Evolutionary conservation across 1,139 yeast species (phyloP), one percentile per base, ranked within the genome.

Genomic region (Magnusiomyces paraingens): DNA sequence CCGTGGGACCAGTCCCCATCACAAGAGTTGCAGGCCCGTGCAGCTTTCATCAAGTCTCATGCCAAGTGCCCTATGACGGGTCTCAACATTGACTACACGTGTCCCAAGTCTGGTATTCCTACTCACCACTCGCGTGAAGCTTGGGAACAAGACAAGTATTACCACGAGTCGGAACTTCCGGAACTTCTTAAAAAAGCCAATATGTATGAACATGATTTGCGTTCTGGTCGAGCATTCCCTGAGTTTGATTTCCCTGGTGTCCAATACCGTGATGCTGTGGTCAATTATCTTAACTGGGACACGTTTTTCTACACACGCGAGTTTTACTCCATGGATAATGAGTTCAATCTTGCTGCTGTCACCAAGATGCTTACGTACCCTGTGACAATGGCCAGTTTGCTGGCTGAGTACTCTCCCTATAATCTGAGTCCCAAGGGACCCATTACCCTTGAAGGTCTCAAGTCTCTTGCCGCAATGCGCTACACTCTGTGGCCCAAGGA

Each of bases 361-460:
- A 89, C 98, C 29, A 93, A 94, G 69, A 87, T 93, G 78, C 78
- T 93, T 66, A 86, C 95, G 50, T 93, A 90, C 70, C 99, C 99
- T 46, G 73, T 89, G 57, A 90, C 99, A 4, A 84, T 93, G 56
- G 96, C 89, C 12, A 81, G 95, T 1, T 71, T 89, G 22, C 72
- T 93, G 64, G 94, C 91, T 70, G 86, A 85, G 67, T 85, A 77
- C 67, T 86, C 96, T 1, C 97, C 99, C 2, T 91, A 90, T 69
- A 75, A 79, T 32, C 73, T 86, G 61, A 78, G 80, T 64, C 96
- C 96, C 43, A 83, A 84, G 65, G 97, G 97, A 1, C 94, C 96
- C 8, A 67, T 93, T 54, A 85, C 95, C 3, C 70, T 91, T 51
- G 99, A 93, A 73, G 99, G 99, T 52, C 79, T 93, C 61, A 89